Conservation (phyloP, 345 rosid genomes). For the Trapa incisa region DNA sequence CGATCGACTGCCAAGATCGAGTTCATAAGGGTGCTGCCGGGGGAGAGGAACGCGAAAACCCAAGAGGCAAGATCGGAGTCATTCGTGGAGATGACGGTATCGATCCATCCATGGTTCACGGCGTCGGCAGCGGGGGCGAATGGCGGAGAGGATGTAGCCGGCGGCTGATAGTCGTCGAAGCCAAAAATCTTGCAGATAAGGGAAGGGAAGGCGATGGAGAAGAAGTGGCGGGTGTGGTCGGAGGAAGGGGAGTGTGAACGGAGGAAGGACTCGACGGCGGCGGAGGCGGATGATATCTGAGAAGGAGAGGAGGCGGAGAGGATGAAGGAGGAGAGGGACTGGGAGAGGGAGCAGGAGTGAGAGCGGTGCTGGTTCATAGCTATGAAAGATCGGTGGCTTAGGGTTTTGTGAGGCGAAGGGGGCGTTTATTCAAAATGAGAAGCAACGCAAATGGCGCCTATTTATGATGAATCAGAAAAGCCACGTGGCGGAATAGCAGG, state of each 20-base stretch:
- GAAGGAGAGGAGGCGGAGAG: constrained; percentile 46
- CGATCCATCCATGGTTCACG: constrained; percentile 44
- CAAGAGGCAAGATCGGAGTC: constrained; percentile 35
- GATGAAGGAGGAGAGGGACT: constrained; percentile 51
- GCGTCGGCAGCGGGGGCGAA: constrained; percentile 18
- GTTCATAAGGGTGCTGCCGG: constrained; percentile 41
- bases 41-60: constrained; percentile 49
- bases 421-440: constrained; percentile 27
- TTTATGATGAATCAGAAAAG: constrained; percentile 8
- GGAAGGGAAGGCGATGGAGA: constrained; percentile 67
- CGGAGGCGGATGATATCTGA: constrained; percentile 49
- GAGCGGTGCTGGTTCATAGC: constrained; percentile 57
- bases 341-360: constrained; percentile 54
- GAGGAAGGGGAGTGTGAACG: constrained; percentile 55
- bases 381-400: not conserved
- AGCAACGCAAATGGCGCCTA: constrained; percentile 46
- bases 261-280: constrained; percentile 49
- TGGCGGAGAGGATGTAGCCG: constrained; percentile 7
- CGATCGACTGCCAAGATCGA: constrained; percentile 63
- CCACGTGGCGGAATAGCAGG: constrained; percentile 24
- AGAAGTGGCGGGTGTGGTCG: constrained; percentile 87
- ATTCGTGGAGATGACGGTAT: constrained; percentile 30
- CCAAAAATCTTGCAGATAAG: constrained; percentile 76
- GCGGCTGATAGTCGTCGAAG: constrained; percentile 41
- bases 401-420: constrained; percentile 27